phyloP scores from a whole-genome alignment of 306 rosid species.

The Cyclanthera cordifolia region DNA sequence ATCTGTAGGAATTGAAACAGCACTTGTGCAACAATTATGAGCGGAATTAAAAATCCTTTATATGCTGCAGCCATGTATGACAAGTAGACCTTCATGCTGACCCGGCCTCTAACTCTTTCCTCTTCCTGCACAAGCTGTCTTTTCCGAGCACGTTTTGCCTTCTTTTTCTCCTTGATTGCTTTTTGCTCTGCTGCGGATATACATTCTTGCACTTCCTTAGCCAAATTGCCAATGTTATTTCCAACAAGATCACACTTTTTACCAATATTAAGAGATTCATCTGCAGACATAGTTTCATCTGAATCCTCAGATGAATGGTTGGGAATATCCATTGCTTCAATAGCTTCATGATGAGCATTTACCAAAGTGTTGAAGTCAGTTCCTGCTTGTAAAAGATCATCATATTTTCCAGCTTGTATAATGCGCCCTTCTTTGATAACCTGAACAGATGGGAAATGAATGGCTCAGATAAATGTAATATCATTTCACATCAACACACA shows the following conservation, averaged over 20 bases:
- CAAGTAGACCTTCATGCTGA: constrained; percentile 92
- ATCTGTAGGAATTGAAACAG: constrained; percentile 97
- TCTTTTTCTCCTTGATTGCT: constrained; percentile 80
- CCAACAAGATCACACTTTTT: constrained; percentile 36
- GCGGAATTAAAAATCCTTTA: constrained; percentile 79
- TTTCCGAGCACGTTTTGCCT: constrained; percentile 67
- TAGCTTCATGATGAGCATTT: constrained; percentile 95
- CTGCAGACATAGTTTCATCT: constrained; percentile 50
- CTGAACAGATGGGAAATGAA: constrained; percentile 32
- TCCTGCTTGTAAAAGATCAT: constrained; percentile 91
- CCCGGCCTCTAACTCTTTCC: constrained; percentile 98
- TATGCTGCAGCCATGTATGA: constrained; percentile 99
- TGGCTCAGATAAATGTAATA: background rate
- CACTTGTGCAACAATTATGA: constrained; percentile 70
- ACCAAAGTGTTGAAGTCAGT: constrained; percentile 87
- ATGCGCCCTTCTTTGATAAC: constrained; percentile 83
- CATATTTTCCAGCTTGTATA: constrained; percentile 92
- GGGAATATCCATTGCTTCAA: constrained; percentile 97
- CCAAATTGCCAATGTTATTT: constrained; percentile 50
- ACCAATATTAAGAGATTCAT: constrained; percentile 32
- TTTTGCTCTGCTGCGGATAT: constrained; percentile 55
- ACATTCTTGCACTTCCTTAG: constrained; percentile 83
- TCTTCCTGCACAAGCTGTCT: constrained; percentile 98
- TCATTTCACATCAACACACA: background rate
- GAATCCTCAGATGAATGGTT: constrained; percentile 81